Conservation (phyloP, 2,329 filamentous ascomycete genomes). For the Chaetothyriales sp. region DNA sequence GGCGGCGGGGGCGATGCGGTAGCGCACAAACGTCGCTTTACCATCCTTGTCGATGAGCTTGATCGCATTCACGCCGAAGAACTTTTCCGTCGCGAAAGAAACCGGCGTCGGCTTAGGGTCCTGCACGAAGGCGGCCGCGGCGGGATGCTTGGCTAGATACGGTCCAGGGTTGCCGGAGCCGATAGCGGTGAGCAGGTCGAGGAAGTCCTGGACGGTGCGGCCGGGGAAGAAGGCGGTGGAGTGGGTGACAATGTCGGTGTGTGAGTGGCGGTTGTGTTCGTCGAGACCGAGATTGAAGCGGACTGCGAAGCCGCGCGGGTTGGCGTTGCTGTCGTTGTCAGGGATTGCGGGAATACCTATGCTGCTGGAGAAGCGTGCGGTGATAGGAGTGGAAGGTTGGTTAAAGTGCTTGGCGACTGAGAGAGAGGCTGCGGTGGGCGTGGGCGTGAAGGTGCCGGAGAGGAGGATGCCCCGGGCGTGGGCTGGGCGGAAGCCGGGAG, state of each 20-base stretch:
- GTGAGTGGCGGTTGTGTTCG: conserved; percentile 27
- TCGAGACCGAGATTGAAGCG: conserved; percentile 33
- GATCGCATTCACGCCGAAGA: conserved; percentile 26
- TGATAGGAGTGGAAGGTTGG: conserved; percentile 30
- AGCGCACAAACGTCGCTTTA: conserved; percentile 34
- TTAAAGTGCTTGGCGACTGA: conserved; percentile 38
- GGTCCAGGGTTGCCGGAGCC: conserved; percentile 21
- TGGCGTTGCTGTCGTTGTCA: conserved; percentile 35
- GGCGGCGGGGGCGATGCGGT: conserved; percentile 32
- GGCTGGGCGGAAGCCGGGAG: conserved; percentile 34
- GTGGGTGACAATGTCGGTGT: conserved; percentile 46
- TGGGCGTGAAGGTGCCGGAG: conserved; percentile 40
- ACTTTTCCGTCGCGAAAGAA: conserved; percentile 37
- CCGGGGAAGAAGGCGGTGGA: conserved; percentile 40
- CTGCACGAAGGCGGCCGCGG: conserved; percentile 36
- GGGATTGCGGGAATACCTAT: conserved; percentile 39
- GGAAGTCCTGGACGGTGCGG: conserved; percentile 39
- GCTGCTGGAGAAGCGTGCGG: conserved; percentile 39
- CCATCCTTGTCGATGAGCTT: conserved; percentile 28
- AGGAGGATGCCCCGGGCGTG: conserved; percentile 43
- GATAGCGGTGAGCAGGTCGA: conserved; percentile 35
- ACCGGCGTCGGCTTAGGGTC: conserved; percentile 37
- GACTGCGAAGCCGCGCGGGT: conserved; percentile 37
- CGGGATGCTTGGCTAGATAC: conserved; percentile 35
- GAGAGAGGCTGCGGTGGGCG: conserved; percentile 30